Conservation (phyloP, 2,329 filamentous ascomycete genomes). For the Cryphonectria radicalis region DNA sequence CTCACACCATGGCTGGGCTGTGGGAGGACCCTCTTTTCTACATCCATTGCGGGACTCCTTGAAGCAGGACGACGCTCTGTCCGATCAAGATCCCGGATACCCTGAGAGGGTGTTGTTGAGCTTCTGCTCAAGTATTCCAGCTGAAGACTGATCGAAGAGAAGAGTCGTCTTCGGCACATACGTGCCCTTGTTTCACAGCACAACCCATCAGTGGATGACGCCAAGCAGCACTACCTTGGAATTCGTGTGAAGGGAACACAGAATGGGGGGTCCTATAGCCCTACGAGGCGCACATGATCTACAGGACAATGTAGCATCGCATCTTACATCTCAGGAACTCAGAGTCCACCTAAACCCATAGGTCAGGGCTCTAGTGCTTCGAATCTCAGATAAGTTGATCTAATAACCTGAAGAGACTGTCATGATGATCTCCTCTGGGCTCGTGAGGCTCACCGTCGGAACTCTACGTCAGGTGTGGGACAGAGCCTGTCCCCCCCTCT, state of each 20-base stretch:
- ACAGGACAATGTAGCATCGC: slow-evolving; percentile 11
- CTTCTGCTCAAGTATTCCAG: neutral
- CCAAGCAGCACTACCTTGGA: neutral
- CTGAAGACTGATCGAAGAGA: neutral
- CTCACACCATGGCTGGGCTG: neutral
- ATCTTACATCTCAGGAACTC: slow-evolving; percentile 6
- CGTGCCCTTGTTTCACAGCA: neutral
- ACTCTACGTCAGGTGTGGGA: too few species aligned
- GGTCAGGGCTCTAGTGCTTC: neutral
- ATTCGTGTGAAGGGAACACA: neutral
- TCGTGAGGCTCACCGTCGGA: neutral
- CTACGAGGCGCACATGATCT: slow-evolving; percentile 8
- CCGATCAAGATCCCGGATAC: neutral
- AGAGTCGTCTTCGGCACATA: neutral
- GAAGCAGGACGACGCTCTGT: neutral
- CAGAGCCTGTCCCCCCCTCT: neutral
- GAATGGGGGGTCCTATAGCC: neutral
- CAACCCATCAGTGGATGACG: neutral
- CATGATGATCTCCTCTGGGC: neutral
- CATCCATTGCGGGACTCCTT: neutral
- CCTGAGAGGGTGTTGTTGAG: neutral
- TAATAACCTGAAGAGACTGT: too few species aligned
- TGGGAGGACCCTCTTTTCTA: neutral
- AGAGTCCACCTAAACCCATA: neutral
- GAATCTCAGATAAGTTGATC: neutral